Evolutionary conservation across 176 grass and related monocot genomes (phyloP), one percentile per base, ranked within the genome.

Genomic region (Themeda triandra): DNA sequence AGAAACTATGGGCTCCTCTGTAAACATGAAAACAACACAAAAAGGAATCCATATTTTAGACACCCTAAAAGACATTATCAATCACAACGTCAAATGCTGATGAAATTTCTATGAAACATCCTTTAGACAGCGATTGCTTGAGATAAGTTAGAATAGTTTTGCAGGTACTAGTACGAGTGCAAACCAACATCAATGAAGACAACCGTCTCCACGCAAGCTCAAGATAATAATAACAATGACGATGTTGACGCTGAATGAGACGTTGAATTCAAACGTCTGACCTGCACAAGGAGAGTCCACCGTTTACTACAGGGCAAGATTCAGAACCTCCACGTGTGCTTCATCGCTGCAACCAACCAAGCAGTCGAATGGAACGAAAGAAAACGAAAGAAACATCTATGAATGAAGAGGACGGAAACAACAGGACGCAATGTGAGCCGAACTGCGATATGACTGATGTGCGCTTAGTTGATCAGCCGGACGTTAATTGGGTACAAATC

Each of bases 241-340:
- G n/a, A n/a, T n/a, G n/a, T n/a, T n/a, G n/a, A n/a, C n/a, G n/a
- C n/a, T n/a, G n/a, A n/a, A n/a, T n/a, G n/a, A n/a, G n/a, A n/a
- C 28, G 19, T 33, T 8, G 77, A 80, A 48, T 80, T 80, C 62
- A 77, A 80, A 51, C 41, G 17, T 67, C 41, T 51, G 78, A 68
- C 63, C 63, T n/a, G 62, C 40, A 46, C 14, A 41, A 48, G 21
- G 77, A 35, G 28, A 49, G 40, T 32, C 67, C n/a, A 66, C 40
- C 21, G 3, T 44, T 4, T 9, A 2, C 25, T 9, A 2, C 25
- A 35, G 23, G 59, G 25, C 13, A 11, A 6, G 1, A 28, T 25
- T 19, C 8, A 2, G 13, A 11, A 14, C 18, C 29, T 46, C 21
- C 63, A 49, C 27, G 62, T 33, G 62, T 7, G 10, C 17, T 10